Base-by-base conservation (phyloP, 1,284 basidiomycete genomes). In the Neolentinus lepideus region DNA sequence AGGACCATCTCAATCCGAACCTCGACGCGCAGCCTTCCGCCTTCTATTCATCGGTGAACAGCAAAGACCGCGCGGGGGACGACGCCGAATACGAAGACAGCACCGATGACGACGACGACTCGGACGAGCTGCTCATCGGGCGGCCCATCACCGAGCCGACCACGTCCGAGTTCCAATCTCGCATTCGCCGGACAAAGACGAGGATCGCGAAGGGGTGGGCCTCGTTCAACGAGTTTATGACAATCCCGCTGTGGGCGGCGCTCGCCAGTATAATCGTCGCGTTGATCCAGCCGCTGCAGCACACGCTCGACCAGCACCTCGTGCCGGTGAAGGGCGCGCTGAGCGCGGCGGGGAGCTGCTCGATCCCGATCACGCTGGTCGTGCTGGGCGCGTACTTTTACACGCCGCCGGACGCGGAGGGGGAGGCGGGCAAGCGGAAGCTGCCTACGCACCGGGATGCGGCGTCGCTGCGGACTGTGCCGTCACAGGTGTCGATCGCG, bases 331-430 rank as follows among this genome's bases (percentile, higher is more conserved):
- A 86, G 63, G 81, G 84, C 48, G 88, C 91, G 0, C 72, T 95
- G 58, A 77, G 75, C 22, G 74, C 77, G 25, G 86, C 89, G 0
- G 92, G 92, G 1, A 82, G 80, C 62, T 94, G 92, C 64, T 91
- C 90, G 0, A 88, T 98, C 60, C 94, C 94, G 0, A 68, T 97
- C 24, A 97, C 94, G 2, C 76, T 98, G 36, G 80, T 98, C 58
- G 93, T 97, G 8, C 84, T 98, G 46, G 94, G 94, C 16, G 93
- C 91, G 6, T 97, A 95, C 76, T 97, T 97, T 70, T 87, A 90
- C 66, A 71, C 59, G 4, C 65, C 71, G n/a, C 53, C 60, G 2
- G 63, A 62, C 25, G 58, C 52, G 16, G 63, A 64, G 2, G 69
- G 69, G 43, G 58, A 59, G 26, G 56, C 55, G 33, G 56, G 58